These are phyloP conservation scores for Asclepias syriaca DNA, from an alignment of 257 asterid genomes.

Conservation along the genomic window DNA sequence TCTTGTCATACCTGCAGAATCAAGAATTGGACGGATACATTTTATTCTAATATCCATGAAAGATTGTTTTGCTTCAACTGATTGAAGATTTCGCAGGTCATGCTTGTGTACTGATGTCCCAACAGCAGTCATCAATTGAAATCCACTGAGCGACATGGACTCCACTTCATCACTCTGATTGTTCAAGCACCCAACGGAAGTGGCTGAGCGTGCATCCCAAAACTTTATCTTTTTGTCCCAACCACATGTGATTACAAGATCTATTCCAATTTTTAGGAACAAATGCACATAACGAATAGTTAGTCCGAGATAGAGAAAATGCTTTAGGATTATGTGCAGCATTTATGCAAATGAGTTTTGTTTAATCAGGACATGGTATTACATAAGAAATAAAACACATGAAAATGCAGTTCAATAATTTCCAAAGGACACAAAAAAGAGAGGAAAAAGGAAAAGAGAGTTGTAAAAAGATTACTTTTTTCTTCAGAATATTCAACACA, in stretches of 20 bases:
- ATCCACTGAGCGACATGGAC: slow-evolving; percentile 65
- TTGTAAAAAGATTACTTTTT: slow-evolving; percentile 46
- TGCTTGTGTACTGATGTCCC: slow-evolving; percentile 51
- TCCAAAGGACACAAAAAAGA: background rate
- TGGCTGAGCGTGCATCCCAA: slow-evolving; percentile 69
- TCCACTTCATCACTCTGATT: slow-evolving; percentile 45
- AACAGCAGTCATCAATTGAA: slow-evolving; percentile 58
- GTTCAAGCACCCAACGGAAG: slow-evolving; percentile 42
- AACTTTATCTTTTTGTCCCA: slow-evolving; percentile 75
- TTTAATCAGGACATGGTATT: slow-evolving; percentile 1
- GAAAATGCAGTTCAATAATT: background rate
- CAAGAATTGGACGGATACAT: slow-evolving; percentile 66
- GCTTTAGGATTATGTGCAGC: background rate
- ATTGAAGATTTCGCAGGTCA: slow-evolving; percentile 58
- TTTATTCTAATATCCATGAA: slow-evolving; percentile 40
- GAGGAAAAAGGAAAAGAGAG: background rate
- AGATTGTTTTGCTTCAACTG: slow-evolving; percentile 40
- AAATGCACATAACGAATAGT: background rate
- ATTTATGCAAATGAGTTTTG: background rate
- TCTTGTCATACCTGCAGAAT: slow-evolving; percentile 55
- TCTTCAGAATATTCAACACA: slow-evolving; percentile 67
- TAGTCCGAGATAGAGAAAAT: background rate
- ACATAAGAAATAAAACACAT: too few relatives aligned
- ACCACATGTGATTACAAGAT: slow-evolving; percentile 58
- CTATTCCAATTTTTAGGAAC: slow-evolving; percentile 29